Evolutionary conservation across 495 filamentous ascomycete genomes (phyloP).

Genomic region (Xylaria cubensis): DNA sequence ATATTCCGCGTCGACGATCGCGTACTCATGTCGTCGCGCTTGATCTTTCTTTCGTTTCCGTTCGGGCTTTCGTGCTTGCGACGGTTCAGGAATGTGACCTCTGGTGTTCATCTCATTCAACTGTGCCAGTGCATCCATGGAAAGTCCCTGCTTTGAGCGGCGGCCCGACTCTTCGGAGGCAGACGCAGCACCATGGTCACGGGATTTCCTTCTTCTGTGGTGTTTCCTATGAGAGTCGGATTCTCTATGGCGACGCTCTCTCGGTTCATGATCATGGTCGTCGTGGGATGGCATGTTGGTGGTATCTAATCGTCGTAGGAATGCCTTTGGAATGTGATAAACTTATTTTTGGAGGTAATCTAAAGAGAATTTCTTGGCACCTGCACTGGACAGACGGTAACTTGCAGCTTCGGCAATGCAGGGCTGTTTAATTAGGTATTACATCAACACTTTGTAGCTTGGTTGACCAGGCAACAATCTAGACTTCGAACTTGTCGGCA

Average conservation of each 20-base stretch:
- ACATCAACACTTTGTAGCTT: constrained; percentile 33
- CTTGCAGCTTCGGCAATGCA: constrained; percentile 23
- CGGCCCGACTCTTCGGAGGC: constrained; percentile 26
- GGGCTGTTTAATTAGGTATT: constrained; percentile 1
- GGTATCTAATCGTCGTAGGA: neutral
- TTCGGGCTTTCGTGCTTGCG: constrained; percentile 32
- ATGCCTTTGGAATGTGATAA: neutral
- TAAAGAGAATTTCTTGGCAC: constrained; percentile 33
- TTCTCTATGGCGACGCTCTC: constrained; percentile 40
- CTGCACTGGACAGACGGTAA: constrained; percentile 6
- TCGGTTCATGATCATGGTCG: constrained; percentile 33
- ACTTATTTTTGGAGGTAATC: constrained; percentile 35
- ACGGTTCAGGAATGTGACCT: constrained; percentile 30
- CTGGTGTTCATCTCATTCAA: constrained; percentile 64
- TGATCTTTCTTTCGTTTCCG: constrained; percentile 32
- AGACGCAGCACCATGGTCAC: constrained; percentile 34
- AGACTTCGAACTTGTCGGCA: neutral
- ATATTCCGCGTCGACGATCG: constrained; percentile 32
- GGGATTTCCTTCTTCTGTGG: constrained; percentile 37
- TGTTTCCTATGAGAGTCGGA: constrained; percentile 35
- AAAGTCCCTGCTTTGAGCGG: constrained; percentile 45
- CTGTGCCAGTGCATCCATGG: constrained; percentile 66
- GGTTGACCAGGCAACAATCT: constrained; percentile 52
- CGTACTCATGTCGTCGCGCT: constrained; percentile 32
- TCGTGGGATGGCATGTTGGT: constrained; percentile 38